Evolutionary conservation across 1,284 basidiomycete genomes (phyloP).

Genomic region (Ceratorhiza oryzae-sativae): DNA sequence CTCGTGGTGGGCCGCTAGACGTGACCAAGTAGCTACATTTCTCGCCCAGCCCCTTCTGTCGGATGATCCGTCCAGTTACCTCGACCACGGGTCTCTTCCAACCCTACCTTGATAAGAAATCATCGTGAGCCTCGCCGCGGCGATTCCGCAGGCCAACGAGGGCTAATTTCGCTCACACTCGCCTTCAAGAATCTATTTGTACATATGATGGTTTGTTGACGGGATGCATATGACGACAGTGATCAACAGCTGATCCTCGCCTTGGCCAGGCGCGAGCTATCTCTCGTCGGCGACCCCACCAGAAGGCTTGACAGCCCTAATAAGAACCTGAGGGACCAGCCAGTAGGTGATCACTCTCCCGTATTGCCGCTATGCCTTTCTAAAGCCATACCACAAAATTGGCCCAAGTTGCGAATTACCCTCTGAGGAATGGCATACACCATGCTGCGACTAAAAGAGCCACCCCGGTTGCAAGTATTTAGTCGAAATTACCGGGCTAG

Average conservation of each 20-base stretch:
- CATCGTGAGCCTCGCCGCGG: too few relatives aligned
- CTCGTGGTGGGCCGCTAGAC: too few relatives aligned
- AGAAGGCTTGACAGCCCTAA: background rate
- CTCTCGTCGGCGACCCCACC: background rate
- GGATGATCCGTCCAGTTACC: too few relatives aligned
- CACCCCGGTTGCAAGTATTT: slow-evolving; percentile 24
- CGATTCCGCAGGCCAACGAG: too few relatives aligned
- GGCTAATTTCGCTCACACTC: too few relatives aligned
- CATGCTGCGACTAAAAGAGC: slow-evolving; percentile 16
- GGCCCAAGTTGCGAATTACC: background rate
- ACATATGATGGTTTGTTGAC: background rate
- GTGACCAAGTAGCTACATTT: too few relatives aligned
- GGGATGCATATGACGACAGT: background rate
- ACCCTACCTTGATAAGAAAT: background rate
- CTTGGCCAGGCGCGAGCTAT: background rate
- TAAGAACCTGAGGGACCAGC: background rate
- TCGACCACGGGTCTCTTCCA: too few relatives aligned
- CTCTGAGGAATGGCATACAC: slow-evolving; percentile 13
- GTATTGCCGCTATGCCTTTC: background rate
- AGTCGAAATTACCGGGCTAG: slow-evolving; percentile 25
- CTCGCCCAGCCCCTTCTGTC: too few relatives aligned
- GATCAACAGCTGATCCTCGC: slow-evolving; percentile 13
- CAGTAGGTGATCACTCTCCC: background rate
- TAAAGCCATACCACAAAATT: background rate
- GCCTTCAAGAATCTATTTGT: slow-evolving; percentile 1